Base-by-base conservation (phyloP, 371 early-diverging fungal genomes). In the Mucor mucedo region DNA sequence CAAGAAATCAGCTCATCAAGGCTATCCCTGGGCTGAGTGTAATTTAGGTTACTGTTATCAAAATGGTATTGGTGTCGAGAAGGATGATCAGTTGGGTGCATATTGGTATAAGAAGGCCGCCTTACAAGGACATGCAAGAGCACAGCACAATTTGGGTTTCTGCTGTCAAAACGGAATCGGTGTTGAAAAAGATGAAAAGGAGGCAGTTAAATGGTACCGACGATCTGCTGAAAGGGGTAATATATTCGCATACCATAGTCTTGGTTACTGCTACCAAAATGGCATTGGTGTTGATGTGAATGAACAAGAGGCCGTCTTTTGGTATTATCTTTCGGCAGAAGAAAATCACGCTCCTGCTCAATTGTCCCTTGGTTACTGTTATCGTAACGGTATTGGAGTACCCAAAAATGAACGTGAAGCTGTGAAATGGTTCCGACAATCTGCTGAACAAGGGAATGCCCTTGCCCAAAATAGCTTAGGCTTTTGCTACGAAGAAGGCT, bases 11-110 rank as follows among this genome's bases (percentile, higher is more conserved):
- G 95, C 75, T 60, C 86, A 77, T 54, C 66, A 83, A 70, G 77
- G 84, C 55, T 73, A 84, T 72, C 73, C 83, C 4, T 82, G 81
- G 66, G 87, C 84, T n/a, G 78, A 89, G 63, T 91, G 87, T 72
- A 91, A 91, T 53, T 84, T 99, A 4, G 99, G 96, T 4, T 85
- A 89, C 59, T 92, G 89, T 62, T 97, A 93, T 77, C 97, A 98
- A 75, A 92, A 95, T 68, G 98, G 98, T 2, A 79, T 81, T 14
- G 82, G 96, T 49, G 87, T 84, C 0, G 89, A 91, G 47, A 87
- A 91, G 1, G 93, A 97, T 63, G 90, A 92, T 52, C 68, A 60
- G 11, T 61, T 78, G 55, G 94, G 90, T n/a, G 83, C 88, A 29
- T 77, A 86, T 54, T 95, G 94, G 93, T 96, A 93, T 75, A 83